A percentile compares a stretch with the other conserved stretches of the same genome.
Conservation (phyloP, 1,284 basidiomycete species). For the Boletus smithii region DNA sequence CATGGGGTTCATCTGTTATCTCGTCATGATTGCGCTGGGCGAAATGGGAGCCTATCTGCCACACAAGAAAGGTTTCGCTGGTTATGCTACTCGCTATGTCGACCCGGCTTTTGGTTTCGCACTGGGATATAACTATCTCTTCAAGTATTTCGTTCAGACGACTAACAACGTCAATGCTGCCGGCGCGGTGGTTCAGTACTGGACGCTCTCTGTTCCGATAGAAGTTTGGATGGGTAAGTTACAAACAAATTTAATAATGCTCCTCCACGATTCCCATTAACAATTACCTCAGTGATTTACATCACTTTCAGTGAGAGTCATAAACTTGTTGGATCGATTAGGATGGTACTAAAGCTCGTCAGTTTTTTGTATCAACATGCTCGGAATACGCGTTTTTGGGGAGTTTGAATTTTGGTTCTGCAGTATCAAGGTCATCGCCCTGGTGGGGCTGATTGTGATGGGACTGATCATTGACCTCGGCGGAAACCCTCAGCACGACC, state of each 20-base stretch:
- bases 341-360: constrained; percentile 4
- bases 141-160: constrained; percentile 13
- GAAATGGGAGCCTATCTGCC: constrained; percentile 41
- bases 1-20: constrained; percentile 25
- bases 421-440: constrained; percentile 37
- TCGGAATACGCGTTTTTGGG: constrained; percentile 30
- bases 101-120: constrained; percentile 51
- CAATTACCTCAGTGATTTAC: constrained; percentile 10
- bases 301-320: constrained; percentile 13
- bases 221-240: constrained; percentile 13
- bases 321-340: neutral
- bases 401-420: constrained; percentile 41
- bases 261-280: neutral
- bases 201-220: constrained; percentile 12
- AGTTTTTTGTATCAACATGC: constrained; percentile 34
- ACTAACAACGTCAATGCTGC: constrained; percentile 10
- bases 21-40: constrained; percentile 38
- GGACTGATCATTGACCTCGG: constrained; percentile 33
- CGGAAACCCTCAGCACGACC: constrained; percentile 20
- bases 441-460: constrained; percentile 36
- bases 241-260: neutral
- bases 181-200: constrained; percentile 9
- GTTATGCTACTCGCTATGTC: constrained; percentile 44
- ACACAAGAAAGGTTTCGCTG: constrained; percentile 42
- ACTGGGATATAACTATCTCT: constrained; percentile 38